A percentile compares a stretch with the other conserved stretches of the same genome.
These are phyloP conservation scores for Protomyces inouyei DNA, from an alignment of 1,139 yeast genomes.

Conservation along the genomic window DNA sequence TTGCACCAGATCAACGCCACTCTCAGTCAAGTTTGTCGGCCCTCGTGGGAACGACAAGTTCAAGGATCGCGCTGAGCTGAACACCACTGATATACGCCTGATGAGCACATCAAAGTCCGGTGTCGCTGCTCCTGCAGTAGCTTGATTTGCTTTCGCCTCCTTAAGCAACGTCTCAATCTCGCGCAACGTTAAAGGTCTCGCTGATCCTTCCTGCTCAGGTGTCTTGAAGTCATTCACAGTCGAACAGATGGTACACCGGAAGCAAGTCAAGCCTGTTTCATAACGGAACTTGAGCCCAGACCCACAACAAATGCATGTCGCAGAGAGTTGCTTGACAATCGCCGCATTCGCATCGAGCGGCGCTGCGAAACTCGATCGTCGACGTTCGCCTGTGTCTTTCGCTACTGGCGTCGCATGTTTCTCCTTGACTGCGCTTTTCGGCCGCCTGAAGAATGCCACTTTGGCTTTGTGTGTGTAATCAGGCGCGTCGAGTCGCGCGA, in stretches of 20 bases:
- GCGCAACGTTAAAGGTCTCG: background rate
- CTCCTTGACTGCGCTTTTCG: background rate
- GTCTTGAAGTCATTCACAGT: conserved; percentile 33
- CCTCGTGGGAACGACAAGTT: conserved; percentile 35
- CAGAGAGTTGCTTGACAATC: background rate
- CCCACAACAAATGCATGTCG: conserved; percentile 33
- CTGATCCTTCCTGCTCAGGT: conserved; percentile 1
- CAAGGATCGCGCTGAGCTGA: conserved; percentile 24
- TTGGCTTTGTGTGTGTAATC: background rate
- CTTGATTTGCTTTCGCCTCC: background rate
- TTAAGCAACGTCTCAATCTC: background rate
- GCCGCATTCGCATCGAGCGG: background rate
- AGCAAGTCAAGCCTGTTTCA: conserved; percentile 30
- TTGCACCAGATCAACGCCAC: conserved; percentile 36
- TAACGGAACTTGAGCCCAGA: conserved; percentile 28
- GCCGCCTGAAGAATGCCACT: background rate
- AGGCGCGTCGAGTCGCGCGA: background rate
- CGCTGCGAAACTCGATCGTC: background rate
- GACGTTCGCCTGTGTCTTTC: background rate
- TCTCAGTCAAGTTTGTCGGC: conserved; percentile 34
- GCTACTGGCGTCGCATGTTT: background rate
- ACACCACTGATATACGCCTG: conserved; percentile 1
- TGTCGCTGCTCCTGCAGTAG: background rate
- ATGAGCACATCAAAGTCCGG: background rate
- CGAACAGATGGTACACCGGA: conserved; percentile 33